Percentiles rank a stretch among this genome's conserved stretches.
Conservation (phyloP, 352 stramenopile species). For the Phytophthora foliorum region DNA sequence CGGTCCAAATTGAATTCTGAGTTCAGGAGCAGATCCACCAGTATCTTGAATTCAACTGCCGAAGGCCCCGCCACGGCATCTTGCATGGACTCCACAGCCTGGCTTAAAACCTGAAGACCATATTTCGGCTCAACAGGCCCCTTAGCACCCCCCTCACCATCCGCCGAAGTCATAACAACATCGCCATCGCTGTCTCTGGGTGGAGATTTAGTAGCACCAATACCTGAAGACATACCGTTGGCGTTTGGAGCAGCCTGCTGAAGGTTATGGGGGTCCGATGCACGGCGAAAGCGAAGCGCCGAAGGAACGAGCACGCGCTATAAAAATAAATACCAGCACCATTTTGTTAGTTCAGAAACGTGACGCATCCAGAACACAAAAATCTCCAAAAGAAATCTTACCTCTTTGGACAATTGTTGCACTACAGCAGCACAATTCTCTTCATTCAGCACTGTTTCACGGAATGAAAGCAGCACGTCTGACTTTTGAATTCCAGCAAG, state of each 20-base stretch:
- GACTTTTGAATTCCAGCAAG: conserved; percentile 85
- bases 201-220: conserved; percentile 14
- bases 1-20: conserved; percentile 84
- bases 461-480: conserved; percentile 83
- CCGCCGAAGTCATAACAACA: conserved; percentile 62
- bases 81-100: conserved; percentile 85
- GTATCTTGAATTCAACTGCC: conserved; percentile 71
- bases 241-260: conserved; percentile 14
- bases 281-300: conserved; percentile 77
- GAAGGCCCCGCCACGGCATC: conserved; percentile 69
- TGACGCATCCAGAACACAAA: background rate
- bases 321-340: conserved; percentile 7
- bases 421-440: conserved; percentile 82
- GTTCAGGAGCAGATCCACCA: conserved; percentile 79
- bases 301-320: conserved; percentile 74
- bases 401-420: conserved; percentile 82
- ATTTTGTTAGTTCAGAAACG: conserved; percentile 13
- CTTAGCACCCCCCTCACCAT: conserved; percentile 28
- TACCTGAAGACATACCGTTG: conserved; percentile 19
- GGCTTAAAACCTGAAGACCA: conserved; percentile 76
- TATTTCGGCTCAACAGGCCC: conserved; percentile 76
- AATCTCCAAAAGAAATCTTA: conserved; percentile 30
- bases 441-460: conserved; percentile 77
- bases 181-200: conserved; percentile 65
- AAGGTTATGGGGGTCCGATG: conserved; percentile 52